These are phyloP conservation scores for Fulvia fulva DNA, from an alignment of 2,329 filamentous ascomycete genomes.

Conservation along the genomic window DNA sequence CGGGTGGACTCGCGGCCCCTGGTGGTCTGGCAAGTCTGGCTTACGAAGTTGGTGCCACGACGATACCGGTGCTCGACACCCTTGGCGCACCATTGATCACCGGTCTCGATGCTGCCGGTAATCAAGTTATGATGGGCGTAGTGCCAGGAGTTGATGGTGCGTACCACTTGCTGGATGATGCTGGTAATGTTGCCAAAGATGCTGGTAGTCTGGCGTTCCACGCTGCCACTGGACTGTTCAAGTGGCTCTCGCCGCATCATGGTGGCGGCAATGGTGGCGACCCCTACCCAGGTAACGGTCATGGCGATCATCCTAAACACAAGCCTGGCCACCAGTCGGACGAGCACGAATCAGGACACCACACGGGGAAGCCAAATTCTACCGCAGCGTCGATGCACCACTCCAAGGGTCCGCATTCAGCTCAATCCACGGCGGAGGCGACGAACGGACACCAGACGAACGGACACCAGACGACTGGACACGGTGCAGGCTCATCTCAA, in stretches of 20 bases:
- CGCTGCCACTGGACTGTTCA: neutral
- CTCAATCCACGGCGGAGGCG: too few species aligned
- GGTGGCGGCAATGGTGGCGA: neutral
- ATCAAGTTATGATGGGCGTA: neutral
- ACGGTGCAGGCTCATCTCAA: too few species aligned
- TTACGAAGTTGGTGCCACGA: neutral
- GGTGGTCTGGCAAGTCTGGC: neutral
- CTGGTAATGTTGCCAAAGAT: neutral
- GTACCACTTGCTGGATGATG: neutral
- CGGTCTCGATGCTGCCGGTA: neutral
- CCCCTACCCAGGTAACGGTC: neutral
- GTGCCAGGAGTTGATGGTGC: neutral
- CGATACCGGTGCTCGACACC: neutral
- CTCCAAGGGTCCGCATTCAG: too few species aligned
- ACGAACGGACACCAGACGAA: too few species aligned
- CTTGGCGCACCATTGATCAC: neutral
- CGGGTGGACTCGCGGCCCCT: neutral
- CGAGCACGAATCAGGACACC: too few species aligned
- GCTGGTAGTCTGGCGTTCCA: neutral
- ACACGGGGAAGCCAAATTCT: too few species aligned
- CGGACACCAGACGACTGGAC: too few species aligned
- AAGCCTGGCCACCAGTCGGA: neutral
- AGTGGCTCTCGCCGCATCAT: neutral
- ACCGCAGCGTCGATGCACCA: too few species aligned
- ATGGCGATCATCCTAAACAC: neutral